Evolutionary conservation across 2,329 filamentous ascomycete genomes (phyloP).

Genomic region (Colletotrichum nymphaeae): DNA sequence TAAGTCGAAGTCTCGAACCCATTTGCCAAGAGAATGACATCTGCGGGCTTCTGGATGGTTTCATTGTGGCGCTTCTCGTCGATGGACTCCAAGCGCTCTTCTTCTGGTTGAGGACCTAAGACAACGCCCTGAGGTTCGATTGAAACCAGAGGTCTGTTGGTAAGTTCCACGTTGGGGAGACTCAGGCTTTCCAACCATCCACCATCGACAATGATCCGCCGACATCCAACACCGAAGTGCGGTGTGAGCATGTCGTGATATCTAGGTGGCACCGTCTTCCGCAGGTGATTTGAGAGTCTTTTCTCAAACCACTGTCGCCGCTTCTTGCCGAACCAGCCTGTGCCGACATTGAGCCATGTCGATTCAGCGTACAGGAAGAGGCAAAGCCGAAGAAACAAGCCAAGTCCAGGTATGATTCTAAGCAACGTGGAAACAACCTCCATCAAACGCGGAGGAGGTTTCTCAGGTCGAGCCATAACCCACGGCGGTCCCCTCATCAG

Average conservation of each 20-base stretch:
- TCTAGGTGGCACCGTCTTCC: slow-evolving; percentile 61
- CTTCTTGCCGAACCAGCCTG: not conserved
- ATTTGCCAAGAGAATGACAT: slow-evolving; percentile 71
- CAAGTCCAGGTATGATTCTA: slow-evolving; percentile 57
- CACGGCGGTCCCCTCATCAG: slow-evolving; percentile 55
- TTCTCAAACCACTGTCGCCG: slow-evolving; percentile 9
- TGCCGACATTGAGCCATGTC: slow-evolving; percentile 7
- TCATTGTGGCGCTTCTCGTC: slow-evolving; percentile 46
- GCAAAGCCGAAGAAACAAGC: slow-evolving; percentile 52
- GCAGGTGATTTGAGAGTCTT: slow-evolving; percentile 54
- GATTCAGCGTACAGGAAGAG: slow-evolving; percentile 53
- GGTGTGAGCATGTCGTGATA: slow-evolving; percentile 72
- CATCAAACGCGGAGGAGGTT: slow-evolving; percentile 33
- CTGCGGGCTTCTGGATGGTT: slow-evolving; percentile 52
- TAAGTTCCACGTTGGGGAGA: slow-evolving; percentile 56
- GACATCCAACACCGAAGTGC: slow-evolving; percentile 71
- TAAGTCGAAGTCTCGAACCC: slow-evolving; percentile 68
- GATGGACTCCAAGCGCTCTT: not conserved
- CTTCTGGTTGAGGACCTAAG: slow-evolving; percentile 34
- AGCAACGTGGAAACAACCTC: slow-evolving; percentile 46
- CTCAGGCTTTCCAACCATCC: slow-evolving; percentile 65
- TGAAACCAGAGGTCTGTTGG: slow-evolving; percentile 58
- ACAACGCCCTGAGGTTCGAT: slow-evolving; percentile 55
- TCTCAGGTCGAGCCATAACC: slow-evolving; percentile 48
- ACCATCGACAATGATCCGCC: slow-evolving; percentile 69